Evolutionary conservation across 169 alveolate genomes (phyloP).

Genomic region (Hepatocystis sp.): DNA sequence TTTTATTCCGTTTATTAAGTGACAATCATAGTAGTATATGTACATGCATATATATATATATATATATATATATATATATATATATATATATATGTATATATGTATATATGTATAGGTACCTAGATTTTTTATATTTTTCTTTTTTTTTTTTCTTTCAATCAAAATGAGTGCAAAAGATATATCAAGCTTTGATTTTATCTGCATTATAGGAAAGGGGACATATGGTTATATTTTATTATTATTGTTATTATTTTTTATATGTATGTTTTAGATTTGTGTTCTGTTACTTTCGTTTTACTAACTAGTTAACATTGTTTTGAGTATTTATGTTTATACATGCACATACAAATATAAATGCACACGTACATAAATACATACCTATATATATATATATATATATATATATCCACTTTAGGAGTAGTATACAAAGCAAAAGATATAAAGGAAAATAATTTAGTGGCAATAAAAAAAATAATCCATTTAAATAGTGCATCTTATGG

Average conservation of each 20-base stretch:
- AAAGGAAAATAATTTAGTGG: slow-evolving; percentile 43
- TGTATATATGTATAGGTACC: too few relatives aligned
- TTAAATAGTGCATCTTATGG: slow-evolving; percentile 56
- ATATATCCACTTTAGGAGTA: slow-evolving; percentile 4
- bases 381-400: slow-evolving; percentile 11
- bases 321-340: not conserved
- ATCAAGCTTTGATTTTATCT: slow-evolving; percentile 45
- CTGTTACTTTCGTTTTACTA: too few relatives aligned
- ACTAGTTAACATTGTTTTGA: too few relatives aligned
- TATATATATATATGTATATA: too few relatives aligned
- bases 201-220: slow-evolving; percentile 75
- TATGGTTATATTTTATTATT: slow-evolving; percentile 27
- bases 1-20: too few relatives aligned
- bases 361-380: not conserved
- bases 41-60: too few relatives aligned
- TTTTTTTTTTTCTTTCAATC: too few relatives aligned
- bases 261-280: too few relatives aligned
- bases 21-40: too few relatives aligned
- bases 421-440: slow-evolving; percentile 67
- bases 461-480: slow-evolving; percentile 65
- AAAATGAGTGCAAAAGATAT: slow-evolving; percentile 36
- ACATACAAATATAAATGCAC: slow-evolving; percentile 3
- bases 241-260: too few relatives aligned
- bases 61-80: too few relatives aligned
- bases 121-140: too few relatives aligned